A percentile compares a stretch with the other conserved stretches of the same genome.
Conservation (phyloP, 2,329 filamentous ascomycete genomes). For the Penicillium griseofulvum region DNA sequence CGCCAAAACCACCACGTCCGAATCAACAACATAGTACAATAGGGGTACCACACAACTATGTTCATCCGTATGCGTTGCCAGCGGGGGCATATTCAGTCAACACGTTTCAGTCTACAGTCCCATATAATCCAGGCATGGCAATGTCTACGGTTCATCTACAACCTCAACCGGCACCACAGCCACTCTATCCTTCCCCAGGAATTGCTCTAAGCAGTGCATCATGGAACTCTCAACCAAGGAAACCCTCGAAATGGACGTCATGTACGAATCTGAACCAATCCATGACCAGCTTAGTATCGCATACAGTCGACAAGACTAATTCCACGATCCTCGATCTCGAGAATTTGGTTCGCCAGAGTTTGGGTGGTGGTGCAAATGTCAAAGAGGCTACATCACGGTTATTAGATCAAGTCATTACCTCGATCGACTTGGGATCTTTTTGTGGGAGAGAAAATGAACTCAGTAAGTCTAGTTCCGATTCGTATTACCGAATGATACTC, state of each 20-base stretch:
- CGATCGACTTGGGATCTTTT: conserved; percentile 65
- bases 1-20: conserved; percentile 6
- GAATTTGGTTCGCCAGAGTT: conserved; percentile 42
- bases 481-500: background rate
- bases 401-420: conserved; percentile 67
- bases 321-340: conserved; percentile 21
- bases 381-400: conserved; percentile 62
- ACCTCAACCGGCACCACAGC: background rate
- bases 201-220: background rate
- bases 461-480: conserved; percentile 9
- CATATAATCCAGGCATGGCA: background rate
- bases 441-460: conserved; percentile 44
- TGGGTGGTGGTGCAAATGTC: conserved; percentile 20
- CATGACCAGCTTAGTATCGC: conserved; percentile 15
- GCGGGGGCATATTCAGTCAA: conserved; percentile 5
- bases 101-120: conserved; percentile 1
- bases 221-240: background rate
- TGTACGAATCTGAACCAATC: conserved; percentile 11
- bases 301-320: conserved; percentile 19
- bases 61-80: background rate
- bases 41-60: background rate
- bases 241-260: conserved; percentile 12
- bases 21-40: background rate
- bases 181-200: background rate
- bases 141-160: conserved; percentile 7